Base-by-base conservation (phyloP, 371 early-diverging fungal species). In the Rhizomucor miehei region DNA sequence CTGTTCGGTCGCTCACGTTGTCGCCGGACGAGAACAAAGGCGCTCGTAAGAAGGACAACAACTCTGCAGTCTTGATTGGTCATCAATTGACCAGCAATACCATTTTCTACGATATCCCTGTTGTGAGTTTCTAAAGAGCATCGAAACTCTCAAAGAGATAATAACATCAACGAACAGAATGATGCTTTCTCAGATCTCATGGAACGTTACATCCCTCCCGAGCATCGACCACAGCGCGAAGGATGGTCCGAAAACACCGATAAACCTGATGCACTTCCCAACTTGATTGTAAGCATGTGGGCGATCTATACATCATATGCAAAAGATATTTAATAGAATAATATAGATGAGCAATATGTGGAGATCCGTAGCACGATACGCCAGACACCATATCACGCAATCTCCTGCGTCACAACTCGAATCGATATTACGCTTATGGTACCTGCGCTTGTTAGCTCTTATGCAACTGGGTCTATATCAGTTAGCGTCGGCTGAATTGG, bases 401-500 rank as follows among this genome's bases (percentile, higher is more conserved):
- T 73, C 80, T 8, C 67, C 69, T 21, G 65, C 79, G 4, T 39
- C 59, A 12, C 57, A 74, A 11, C 41, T 69, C 2, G 65, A 70
- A 21, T 43, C 47, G 1, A 71, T 73, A 25, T 56, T 75, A 25
- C 52, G 78, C 75, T 55, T 85, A 23, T 85, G 85, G 85, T 72
- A 81, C 62, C 63, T 73, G 14, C 67, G 85, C 24, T 54, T 82
- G 21, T 51, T 81, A 17, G 80, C 85, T 3, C 54, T 85, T 12
- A 65, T 63, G 17, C 75, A 85, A 39, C 54, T 85, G 3, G 74
- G 80, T 2, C 60, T 82, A 23, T 75, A 78, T 56, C 82, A 81
- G 49, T 60, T 85, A 47, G 85, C 85, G 5, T 73, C 78, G 19
- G 82, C 82, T 16, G 85, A 85, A 61, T 56, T 85, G 35, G 85